These are phyloP conservation scores for Colletotrichum euphorbiae DNA, from an alignment of 2,329 filamentous ascomycete genomes.

Conservation along the genomic window DNA sequence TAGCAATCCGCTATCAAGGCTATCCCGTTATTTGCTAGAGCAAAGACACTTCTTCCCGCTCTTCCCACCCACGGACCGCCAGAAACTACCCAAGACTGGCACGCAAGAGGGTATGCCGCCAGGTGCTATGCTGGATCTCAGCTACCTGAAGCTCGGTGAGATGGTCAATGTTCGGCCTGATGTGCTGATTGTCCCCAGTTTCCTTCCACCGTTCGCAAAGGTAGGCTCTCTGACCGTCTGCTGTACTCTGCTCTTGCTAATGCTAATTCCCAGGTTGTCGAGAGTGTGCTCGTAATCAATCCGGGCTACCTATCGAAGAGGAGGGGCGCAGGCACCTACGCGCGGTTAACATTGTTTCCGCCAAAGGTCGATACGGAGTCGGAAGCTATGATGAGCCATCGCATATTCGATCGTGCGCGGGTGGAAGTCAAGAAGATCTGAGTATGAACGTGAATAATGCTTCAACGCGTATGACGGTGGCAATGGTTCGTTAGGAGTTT, in stretches of 20 bases:
- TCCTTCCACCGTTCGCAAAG: slow-evolving; percentile 88
- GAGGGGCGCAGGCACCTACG: slow-evolving; percentile 86
- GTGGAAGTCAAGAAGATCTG: slow-evolving; percentile 88
- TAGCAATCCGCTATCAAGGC: slow-evolving; percentile 74
- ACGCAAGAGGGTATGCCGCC: slow-evolving; percentile 70
- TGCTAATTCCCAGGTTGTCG: slow-evolving; percentile 74
- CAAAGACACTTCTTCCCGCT: slow-evolving; percentile 93
- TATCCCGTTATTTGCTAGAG: slow-evolving; percentile 83
- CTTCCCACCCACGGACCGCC: slow-evolving; percentile 82
- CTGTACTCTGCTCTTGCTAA: slow-evolving; percentile 12
- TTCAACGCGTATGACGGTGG: slow-evolving; percentile 13
- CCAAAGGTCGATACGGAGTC: slow-evolving; percentile 70
- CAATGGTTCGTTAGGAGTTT: slow-evolving; percentile 30
- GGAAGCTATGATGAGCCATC: slow-evolving; percentile 74
- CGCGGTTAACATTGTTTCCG: slow-evolving; percentile 80
- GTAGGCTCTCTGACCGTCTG: slow-evolving; percentile 58
- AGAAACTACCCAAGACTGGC: slow-evolving; percentile 73
- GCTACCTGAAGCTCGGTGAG: slow-evolving; percentile 89
- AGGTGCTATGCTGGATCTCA: slow-evolving; percentile 83
- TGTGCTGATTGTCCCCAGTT: slow-evolving; percentile 84
- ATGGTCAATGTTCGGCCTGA: slow-evolving; percentile 90
- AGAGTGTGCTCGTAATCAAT: slow-evolving; percentile 91
- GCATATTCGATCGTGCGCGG: slow-evolving; percentile 83
- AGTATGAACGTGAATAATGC: slow-evolving; percentile 5
- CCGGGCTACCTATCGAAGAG: slow-evolving; percentile 89